Evolutionary conservation across 2,329 filamentous ascomycete species (phyloP).

Genomic region (Trichoderma simmonsii): DNA sequence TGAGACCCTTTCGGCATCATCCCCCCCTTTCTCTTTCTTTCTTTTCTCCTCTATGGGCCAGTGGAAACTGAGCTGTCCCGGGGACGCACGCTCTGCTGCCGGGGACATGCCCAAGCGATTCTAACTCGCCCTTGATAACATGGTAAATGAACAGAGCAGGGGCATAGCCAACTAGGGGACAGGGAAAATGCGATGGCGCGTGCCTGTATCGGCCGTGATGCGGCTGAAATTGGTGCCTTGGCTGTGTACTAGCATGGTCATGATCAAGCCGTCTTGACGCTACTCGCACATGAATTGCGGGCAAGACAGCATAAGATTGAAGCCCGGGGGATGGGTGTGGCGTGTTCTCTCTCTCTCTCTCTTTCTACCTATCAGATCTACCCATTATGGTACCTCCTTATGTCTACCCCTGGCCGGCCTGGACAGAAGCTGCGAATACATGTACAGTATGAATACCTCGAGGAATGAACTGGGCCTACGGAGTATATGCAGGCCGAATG

Average conservation of each 20-base stretch:
- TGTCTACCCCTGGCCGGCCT: neutral
- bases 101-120: neutral
- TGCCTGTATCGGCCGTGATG: neutral
- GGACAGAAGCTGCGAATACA: neutral
- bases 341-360: neutral
- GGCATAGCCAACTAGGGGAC: neutral
- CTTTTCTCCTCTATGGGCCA: neutral
- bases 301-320: neutral
- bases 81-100: neutral
- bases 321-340: neutral
- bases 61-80: neutral
- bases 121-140: neutral
- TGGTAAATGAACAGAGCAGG: neutral
- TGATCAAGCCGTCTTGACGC: neutral
- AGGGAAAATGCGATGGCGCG: neutral
- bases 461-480: neutral
- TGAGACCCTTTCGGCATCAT: neutral
- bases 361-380: neutral
- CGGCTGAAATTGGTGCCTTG: neutral
- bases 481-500: neutral
- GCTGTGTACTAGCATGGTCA: neutral
- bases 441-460: neutral
- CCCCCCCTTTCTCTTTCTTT: neutral
- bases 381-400: neutral
- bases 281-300: neutral